A percentile compares a stretch with the other conserved stretches of the same genome.
Conservation (phyloP, 2,329 filamentous ascomycete genomes). For the Phoma herbarum region DNA sequence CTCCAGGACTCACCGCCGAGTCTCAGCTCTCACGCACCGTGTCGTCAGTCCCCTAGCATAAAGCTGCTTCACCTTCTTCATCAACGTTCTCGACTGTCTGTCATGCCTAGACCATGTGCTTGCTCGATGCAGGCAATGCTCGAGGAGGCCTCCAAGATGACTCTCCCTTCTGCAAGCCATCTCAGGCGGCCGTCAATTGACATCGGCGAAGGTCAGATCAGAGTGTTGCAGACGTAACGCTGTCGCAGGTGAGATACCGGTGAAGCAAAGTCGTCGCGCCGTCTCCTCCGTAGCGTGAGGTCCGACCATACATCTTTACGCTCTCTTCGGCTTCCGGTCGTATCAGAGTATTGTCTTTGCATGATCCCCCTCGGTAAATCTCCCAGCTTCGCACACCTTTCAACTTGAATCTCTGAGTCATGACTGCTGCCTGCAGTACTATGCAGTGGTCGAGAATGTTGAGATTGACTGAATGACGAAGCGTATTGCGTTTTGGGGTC, state of each 20-base stretch:
- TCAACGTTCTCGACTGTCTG: background rate
- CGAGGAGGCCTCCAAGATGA: constrained; percentile 1
- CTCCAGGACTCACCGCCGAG: constrained; percentile 11
- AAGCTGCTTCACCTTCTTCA: constrained; percentile 3
- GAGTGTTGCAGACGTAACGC: background rate
- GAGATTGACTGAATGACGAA: background rate
- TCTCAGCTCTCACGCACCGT: constrained; percentile 1
- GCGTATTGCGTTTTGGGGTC: background rate
- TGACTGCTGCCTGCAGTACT: background rate
- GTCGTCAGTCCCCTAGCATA: background rate
- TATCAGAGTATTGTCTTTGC: background rate
- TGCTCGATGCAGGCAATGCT: background rate
- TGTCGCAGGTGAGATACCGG: background rate
- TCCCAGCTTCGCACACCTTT: background rate
- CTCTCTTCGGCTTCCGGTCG: background rate
- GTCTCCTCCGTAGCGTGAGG: background rate
- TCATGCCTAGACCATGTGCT: background rate
- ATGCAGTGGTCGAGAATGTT: background rate
- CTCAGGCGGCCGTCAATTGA: background rate
- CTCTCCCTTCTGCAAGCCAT: background rate
- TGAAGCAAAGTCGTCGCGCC: background rate
- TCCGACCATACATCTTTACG: background rate
- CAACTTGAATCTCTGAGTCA: background rate
- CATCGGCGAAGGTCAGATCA: background rate
- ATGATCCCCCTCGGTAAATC: too few relatives aligned